Percentiles rank a stretch among this genome's conserved stretches.
phyloP scores from a whole-genome alignment of 495 filamentous ascomycete genomes.

The Penicillium roqueforti region DNA sequence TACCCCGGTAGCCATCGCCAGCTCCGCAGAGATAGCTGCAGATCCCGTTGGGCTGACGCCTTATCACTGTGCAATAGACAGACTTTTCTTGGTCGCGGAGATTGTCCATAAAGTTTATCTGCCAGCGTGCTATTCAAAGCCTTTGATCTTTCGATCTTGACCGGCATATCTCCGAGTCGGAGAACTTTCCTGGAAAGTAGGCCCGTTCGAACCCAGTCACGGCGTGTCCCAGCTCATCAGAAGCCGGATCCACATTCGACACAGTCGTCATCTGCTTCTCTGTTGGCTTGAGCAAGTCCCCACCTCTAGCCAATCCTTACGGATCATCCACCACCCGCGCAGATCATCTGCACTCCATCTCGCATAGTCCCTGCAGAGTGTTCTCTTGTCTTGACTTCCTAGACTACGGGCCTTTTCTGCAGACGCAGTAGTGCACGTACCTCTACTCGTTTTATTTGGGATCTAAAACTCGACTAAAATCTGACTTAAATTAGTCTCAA shows the following conservation, averaged over 20 bases:
- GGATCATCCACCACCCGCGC: slow-evolving; percentile 27
- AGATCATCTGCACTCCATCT: slow-evolving; percentile 57
- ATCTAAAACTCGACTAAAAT: slow-evolving; percentile 1
- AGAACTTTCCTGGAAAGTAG: slow-evolving; percentile 12
- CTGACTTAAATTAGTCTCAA: slow-evolving; percentile 12
- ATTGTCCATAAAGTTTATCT: neutral
- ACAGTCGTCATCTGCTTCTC: slow-evolving; percentile 40
- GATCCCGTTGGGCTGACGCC: slow-evolving; percentile 7
- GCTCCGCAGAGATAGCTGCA: slow-evolving; percentile 12
- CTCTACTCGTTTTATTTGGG: slow-evolving; percentile 17
- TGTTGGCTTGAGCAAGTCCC: slow-evolving; percentile 26
- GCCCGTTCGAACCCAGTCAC: slow-evolving; percentile 10
- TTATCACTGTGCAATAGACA: slow-evolving; percentile 11
- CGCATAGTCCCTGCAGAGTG: slow-evolving; percentile 46
- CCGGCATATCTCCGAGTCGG: neutral
- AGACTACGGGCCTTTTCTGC: slow-evolving; percentile 24
- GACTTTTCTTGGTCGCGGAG: neutral
- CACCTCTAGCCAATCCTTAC: slow-evolving; percentile 26
- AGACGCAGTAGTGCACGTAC: slow-evolving; percentile 21
- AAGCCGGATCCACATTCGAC: slow-evolving; percentile 31
- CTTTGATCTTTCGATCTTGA: neutral
- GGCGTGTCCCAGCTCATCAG: slow-evolving; percentile 24
- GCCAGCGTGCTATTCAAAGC: neutral
- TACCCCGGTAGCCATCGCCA: neutral
- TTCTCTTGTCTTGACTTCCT: slow-evolving; percentile 24